These are phyloP conservation scores for Ophiostoma sp. DNA, from an alignment of 2,329 filamentous ascomycete genomes.

Conservation along the genomic window DNA sequence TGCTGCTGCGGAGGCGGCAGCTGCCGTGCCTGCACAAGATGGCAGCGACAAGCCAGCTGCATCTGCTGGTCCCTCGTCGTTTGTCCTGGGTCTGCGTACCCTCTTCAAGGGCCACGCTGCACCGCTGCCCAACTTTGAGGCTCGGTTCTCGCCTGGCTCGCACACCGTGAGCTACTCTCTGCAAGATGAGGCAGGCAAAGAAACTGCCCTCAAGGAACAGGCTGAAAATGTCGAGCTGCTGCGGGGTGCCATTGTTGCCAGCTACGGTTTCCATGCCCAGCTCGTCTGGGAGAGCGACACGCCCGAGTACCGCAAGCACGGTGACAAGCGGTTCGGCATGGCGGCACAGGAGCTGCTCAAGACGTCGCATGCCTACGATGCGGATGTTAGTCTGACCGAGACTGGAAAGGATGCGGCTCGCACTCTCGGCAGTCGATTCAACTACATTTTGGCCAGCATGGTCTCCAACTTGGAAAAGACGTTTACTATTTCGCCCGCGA, in stretches of 20 bases:
- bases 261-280: constrained; percentile 86
- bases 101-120: constrained; percentile 58
- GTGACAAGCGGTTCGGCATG: constrained; percentile 78
- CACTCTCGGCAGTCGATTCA: constrained; percentile 50
- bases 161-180: constrained; percentile 45
- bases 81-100: constrained; percentile 55
- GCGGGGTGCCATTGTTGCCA: constrained; percentile 77
- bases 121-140: constrained; percentile 63
- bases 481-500: constrained; percentile 78
- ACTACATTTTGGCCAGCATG: constrained; percentile 73
- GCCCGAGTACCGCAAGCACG: constrained; percentile 72
- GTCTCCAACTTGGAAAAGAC: constrained; percentile 79
- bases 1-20: constrained; percentile 30
- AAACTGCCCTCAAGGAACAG: constrained; percentile 17
- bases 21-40: constrained; percentile 23
- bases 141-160: constrained; percentile 60
- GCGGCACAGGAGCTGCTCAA: constrained; percentile 74
- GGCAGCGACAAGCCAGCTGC: constrained; percentile 36
- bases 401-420: constrained; percentile 29
- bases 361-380: constrained; percentile 52
- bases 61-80: constrained; percentile 48
- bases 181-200: constrained; percentile 21
- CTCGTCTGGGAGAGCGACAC: constrained; percentile 92
- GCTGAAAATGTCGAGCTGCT: constrained; percentile 44
- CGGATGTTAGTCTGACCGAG: constrained; percentile 39